A percentile compares a stretch with the other conserved stretches of the same genome.
These are phyloP conservation scores for sunflower (Helianthus annuus) DNA, from an alignment of 129 eudicot species.

Conservation along the genomic window HanXRQr2.0-SUNRISE NC_035447.2:54030337-54030836, in stretches of 20 bases:
- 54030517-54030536: no score
- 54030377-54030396: no score
- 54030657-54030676: not conserved
- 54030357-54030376: no score
- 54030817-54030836: not conserved
- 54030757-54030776: slow-evolving; percentile 13
- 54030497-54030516: no score
- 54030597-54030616: no score
- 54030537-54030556: not conserved
- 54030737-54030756: slow-evolving; percentile 12
- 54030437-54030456: no score
- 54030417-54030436: no score
- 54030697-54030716: slow-evolving; percentile 8
- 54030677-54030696: slow-evolving; percentile 4
- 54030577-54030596: not conserved
- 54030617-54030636: no score
- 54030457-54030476: no score
- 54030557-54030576: not conserved
- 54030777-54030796: not conserved
- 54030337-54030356: no score
- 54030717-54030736: slow-evolving; percentile 9
- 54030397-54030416: no score
- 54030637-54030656: not conserved
- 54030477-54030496: no score
- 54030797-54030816: not conserved